These are phyloP conservation scores for Cucumis melo DNA, from an alignment of 306 rosid species.

Conservation along the genomic window DNA sequence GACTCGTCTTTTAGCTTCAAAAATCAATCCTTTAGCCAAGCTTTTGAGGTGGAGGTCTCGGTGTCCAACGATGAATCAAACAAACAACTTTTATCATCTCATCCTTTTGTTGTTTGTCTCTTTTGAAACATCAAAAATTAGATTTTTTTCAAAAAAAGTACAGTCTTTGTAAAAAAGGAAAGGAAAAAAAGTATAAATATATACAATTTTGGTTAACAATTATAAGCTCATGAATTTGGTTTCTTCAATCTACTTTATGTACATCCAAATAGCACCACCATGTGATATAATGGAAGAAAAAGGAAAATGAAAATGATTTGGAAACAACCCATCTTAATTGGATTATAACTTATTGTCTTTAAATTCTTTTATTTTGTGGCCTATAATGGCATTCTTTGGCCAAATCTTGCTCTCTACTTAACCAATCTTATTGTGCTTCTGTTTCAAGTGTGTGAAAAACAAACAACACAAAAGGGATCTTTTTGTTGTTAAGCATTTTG, in stretches of 20 bases:
- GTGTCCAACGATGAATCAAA: neutral
- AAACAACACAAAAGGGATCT: too few relatives aligned
- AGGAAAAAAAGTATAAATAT: too few relatives aligned
- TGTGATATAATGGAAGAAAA: neutral
- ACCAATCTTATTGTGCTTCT: neutral
- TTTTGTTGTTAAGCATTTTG: neutral
- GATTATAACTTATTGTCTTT: neutral
- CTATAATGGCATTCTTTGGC: neutral
- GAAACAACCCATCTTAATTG: neutral
- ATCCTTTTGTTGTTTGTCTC: neutral
- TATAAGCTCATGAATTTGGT: neutral
- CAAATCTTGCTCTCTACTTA: neutral
- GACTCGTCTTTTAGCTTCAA: neutral
- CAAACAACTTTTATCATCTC: neutral
- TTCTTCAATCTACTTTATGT: neutral
- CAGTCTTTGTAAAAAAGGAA: too few relatives aligned
- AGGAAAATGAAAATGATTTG: neutral
- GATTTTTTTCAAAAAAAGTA: too few relatives aligned
- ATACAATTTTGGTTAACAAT: neutral
- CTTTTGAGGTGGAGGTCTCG: neutral
- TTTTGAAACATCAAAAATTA: too few relatives aligned
- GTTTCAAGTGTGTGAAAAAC: too few relatives aligned
- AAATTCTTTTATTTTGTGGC: neutral
- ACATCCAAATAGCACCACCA: neutral
- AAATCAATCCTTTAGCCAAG: neutral